phyloP scores from a whole-genome alignment of 2,329 filamentous ascomycete genomes.

The Claviceps pazoutovae region DNA sequence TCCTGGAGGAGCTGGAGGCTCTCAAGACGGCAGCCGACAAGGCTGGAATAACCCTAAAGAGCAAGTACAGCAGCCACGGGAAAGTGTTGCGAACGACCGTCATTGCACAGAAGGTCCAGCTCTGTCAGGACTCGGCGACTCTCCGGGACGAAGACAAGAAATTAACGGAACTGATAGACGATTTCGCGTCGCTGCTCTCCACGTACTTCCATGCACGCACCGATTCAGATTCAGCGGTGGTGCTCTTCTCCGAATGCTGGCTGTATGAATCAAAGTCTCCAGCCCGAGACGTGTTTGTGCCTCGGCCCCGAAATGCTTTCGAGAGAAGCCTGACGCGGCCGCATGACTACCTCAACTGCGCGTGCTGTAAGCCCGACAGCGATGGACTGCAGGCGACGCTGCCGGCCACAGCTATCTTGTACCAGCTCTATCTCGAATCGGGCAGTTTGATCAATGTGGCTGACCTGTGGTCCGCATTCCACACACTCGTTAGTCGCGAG shows the following conservation, averaged over 20 bases:
- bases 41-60: slow-evolving; percentile 44
- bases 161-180: slow-evolving; percentile 53
- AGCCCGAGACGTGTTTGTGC: slow-evolving; percentile 60
- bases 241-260: slow-evolving; percentile 59
- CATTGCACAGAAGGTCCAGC: slow-evolving; percentile 66
- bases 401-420: slow-evolving; percentile 59
- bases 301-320: slow-evolving; percentile 54
- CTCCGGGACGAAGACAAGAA: slow-evolving; percentile 57
- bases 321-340: slow-evolving; percentile 59
- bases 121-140: slow-evolving; percentile 59
- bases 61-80: slow-evolving; percentile 59
- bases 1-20: slow-evolving; percentile 31
- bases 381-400: slow-evolving; percentile 44
- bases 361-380: slow-evolving; percentile 44
- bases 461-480: slow-evolving; percentile 69
- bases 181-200: slow-evolving; percentile 17
- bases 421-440: slow-evolving; percentile 67
- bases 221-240: slow-evolving; percentile 20
- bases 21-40: slow-evolving; percentile 32
- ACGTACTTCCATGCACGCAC: slow-evolving; percentile 11
- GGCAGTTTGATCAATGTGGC: slow-evolving; percentile 64
- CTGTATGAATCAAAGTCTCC: slow-evolving; percentile 60
- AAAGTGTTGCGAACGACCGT: slow-evolving; percentile 63
- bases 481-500: slow-evolving; percentile 39
- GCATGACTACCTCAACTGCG: slow-evolving; percentile 63